A percentile compares a stretch with the other conserved stretches of the same genome.
Conservation (phyloP, 2,329 filamentous ascomycete genomes). For the Curvularia sp. region DNA sequence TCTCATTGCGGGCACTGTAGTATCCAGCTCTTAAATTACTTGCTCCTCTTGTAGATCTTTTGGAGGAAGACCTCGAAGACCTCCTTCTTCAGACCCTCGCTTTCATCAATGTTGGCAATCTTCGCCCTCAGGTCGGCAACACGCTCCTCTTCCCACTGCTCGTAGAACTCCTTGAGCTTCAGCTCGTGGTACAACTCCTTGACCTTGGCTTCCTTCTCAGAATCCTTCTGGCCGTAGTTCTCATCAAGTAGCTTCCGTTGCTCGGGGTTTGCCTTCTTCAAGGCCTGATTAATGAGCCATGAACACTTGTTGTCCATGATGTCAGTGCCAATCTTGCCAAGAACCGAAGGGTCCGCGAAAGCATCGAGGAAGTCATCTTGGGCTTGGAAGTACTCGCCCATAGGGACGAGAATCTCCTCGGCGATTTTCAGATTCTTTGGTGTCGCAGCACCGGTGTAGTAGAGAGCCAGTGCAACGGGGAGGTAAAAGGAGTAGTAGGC, state of each 20-base stretch:
- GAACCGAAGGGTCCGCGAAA: slow-evolving; percentile 88
- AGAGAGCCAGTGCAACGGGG: slow-evolving; percentile 87
- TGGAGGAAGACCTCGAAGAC: slow-evolving; percentile 88
- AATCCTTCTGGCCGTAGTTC: slow-evolving; percentile 94
- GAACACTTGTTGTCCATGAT: slow-evolving; percentile 99
- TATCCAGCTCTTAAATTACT: slow-evolving; percentile 61
- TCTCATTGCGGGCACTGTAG: neutral
- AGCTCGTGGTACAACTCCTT: slow-evolving; percentile 91
- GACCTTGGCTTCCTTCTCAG: slow-evolving; percentile 78
- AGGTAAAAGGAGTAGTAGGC: slow-evolving; percentile 99
- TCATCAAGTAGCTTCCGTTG: slow-evolving; percentile 88
- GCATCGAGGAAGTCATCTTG: slow-evolving; percentile 99
- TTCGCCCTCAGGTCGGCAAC: slow-evolving; percentile 77
- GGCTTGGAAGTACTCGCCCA: slow-evolving; percentile 99
- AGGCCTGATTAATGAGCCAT: slow-evolving; percentile 95
- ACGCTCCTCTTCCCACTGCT: slow-evolving; percentile 86
- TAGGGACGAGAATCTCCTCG: slow-evolving; percentile 90
- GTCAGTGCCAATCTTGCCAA: slow-evolving; percentile 98
- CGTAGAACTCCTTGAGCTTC: slow-evolving; percentile 80
- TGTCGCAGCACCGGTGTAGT: slow-evolving; percentile 84
- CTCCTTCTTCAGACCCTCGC: slow-evolving; percentile 83
- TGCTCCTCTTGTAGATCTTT: slow-evolving; percentile 99
- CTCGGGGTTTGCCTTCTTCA: slow-evolving; percentile 78
- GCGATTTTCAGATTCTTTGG: slow-evolving; percentile 87
- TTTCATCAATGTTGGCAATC: slow-evolving; percentile 85